Base-by-base conservation (phyloP, 352 stramenopile species). In the Phytophthora lateralis region DNA sequence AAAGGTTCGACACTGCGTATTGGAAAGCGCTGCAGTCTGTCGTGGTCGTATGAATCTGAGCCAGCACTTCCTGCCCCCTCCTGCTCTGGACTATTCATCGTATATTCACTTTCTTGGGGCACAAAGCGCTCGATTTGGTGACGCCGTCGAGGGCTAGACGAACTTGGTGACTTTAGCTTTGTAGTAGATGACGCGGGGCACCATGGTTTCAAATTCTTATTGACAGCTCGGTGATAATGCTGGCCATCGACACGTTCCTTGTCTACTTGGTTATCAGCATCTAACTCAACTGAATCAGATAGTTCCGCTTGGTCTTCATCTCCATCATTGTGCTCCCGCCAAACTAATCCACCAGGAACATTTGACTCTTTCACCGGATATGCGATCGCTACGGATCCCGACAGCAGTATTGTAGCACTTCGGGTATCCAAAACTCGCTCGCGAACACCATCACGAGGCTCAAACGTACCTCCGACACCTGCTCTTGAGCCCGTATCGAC, bases 391-490 rank as follows among this genome's bases (percentile, higher is more conserved):
- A 66, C 44, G 6, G 66, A 76, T 18, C 20, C 6, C 1, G 66
- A 37, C 2, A 77, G 6, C 32, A 79, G 15, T 14, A 26, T 21
- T 27, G 45, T 6, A 37, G 56, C 57, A 41, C 17, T 58, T 55
- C 30, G 43, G 1, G 35, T 34, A 21, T 60, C 63, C 26, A 60
- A 10, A 52, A 73, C 50, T 21, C 55, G 49, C 34, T 89, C 70
- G 0, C 79, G 70, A 6, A 67, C 57, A 0, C 41, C 60, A 9
- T 88, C 75, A 26, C 43, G 73, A 17, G 81, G 78, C 29, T 88
- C 74, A 59, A 88, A 88, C 29, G 74, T 63, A n/a, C 72, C 66
- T 17, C 63, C 61, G n/a, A 82, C 51, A 4, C 68, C 55, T n/a
- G 61, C 64, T 37, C 68, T 37, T 9, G 53, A 71, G 0, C 59